Base-by-base conservation (phyloP, 2,329 filamentous ascomycete genomes). In the Curvularia hawaiiensis region DNA sequence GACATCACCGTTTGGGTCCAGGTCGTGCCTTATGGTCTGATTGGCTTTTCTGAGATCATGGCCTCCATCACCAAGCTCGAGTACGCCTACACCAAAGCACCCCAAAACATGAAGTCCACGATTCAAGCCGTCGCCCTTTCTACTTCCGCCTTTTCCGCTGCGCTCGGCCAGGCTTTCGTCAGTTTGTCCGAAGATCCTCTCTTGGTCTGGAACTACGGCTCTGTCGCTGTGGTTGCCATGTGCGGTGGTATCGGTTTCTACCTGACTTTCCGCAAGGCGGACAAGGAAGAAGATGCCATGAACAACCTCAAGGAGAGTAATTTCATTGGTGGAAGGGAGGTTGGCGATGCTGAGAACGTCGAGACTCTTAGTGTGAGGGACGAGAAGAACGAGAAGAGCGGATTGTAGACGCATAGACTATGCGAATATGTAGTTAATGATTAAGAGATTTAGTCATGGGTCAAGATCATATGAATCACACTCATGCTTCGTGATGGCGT, bases 1-100 rank as follows among this genome's bases (percentile, higher is more conserved):
- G 69, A 79, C 39, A 78, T 87, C n/a, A 80, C 85, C 59, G 84
- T 87, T 43, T 83, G 82, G 68, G 77, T 82, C 48, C 83, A 85
- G 61, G 74, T 82, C 3, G 79, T 82, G n/a, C 78, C 80, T 8
- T 83, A 84, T 60, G 75, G 79, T 10, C 79, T 87, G 40, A 84
- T 86, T 14, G 85, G 82, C 16, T 75, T 87, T 49, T 79, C 84
- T 0, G 85, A 88, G 69, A 85, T 88, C 46, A 83, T 88, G 64
- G 84, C 85, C 44, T 88, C 85, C n/a, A 86, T 90, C 61, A 89
- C 88, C 1, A 86, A 86, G 63, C 82, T 89, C 12, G 88, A 91
- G 71, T 90, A 90, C 52, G 70, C 70, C 2, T 73, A 72, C 57
- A 73, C 69, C 50, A 73, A 72, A 46, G 88, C 71, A 0, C 88